These are phyloP conservation scores for Gossypium trilobum DNA, from an alignment of 441 rosid genomes.

Conservation along the genomic window DNA sequence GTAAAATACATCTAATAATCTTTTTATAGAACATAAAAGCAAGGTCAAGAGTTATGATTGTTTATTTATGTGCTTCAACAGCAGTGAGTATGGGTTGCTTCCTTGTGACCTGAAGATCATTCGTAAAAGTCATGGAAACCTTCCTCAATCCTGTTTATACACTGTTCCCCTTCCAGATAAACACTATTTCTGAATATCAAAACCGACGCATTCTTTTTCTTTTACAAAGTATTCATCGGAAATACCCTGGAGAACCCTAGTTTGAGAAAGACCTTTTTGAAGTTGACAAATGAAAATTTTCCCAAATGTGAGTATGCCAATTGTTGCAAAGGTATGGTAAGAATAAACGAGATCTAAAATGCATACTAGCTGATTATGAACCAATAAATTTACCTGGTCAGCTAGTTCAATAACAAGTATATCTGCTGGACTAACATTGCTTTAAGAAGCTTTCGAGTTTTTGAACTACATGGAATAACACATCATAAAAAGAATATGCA, in stretches of 20 bases:
- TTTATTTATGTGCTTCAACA: too few relatives aligned
- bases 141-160: too few relatives aligned
- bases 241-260: constrained; percentile 72
- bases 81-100: too few relatives aligned
- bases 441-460: constrained; percentile 67
- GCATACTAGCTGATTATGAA: neutral
- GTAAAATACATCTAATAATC: too few relatives aligned
- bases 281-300: constrained; percentile 37
- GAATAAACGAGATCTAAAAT: neutral
- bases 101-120: too few relatives aligned
- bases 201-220: too few relatives aligned
- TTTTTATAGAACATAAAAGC: too few relatives aligned
- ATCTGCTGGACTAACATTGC: constrained; percentile 62
- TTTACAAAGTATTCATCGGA: too few relatives aligned
- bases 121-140: too few relatives aligned
- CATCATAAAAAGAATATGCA: constrained; percentile 6
- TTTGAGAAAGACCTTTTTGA: constrained; percentile 74
- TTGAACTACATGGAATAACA: constrained; percentile 44
- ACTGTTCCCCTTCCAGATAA: too few relatives aligned
- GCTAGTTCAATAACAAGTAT: constrained; percentile 84
- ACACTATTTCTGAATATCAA: too few relatives aligned
- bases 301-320: neutral
- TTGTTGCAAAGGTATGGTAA: neutral
- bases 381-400: constrained; percentile 48
- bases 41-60: too few relatives aligned